Base-by-base conservation (phyloP, 2,329 filamentous ascomycete genomes). In the Monilinia polystroma region DNA sequence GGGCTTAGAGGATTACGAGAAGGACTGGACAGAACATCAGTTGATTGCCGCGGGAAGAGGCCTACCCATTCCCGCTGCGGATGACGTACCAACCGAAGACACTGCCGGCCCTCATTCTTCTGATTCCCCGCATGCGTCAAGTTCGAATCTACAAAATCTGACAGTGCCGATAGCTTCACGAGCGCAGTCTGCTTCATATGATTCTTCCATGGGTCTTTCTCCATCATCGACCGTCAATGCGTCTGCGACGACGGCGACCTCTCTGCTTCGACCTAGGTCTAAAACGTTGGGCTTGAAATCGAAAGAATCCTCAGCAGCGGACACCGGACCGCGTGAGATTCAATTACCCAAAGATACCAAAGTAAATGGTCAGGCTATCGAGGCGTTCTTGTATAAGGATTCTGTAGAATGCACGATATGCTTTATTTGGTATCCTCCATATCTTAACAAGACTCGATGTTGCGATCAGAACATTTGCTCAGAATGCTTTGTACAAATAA, bases 401-500 rank as follows among this genome's bases (percentile, higher is more conserved):
- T 90, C 92, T 4, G 81, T 82, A 8, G 95, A 99, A 76, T 99
- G 95, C 74, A 94, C 95, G 6, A 97, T 99, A 69, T 99, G 95
- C 81, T 97, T 98, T 77, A 82, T 98, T 64, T 96, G 93, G 73
- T 99, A 98, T 72, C 95, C 95, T 0, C 93, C 93, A 4, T 96
- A 96, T 75, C 83, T 99, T 41, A 99, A 99, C 79, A 90, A 89
- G 71, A 99, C 95, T 0, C 85, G 95, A 71, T 99, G 95, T 77
- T 99, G 95, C 78, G 93, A 97, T 73, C 95, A 99, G 77, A 84
- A 91, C 7, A 98, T 99, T 70, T 99, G 95, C 79, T 98, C 93
- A 53, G 95, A 99, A 80, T 99, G 95, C 78, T 99, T 99, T 75
- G 95, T 99, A 4, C 95, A 99, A 78, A 99, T 99, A 77, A 98